Evolutionary conservation across 1,284 basidiomycete species (phyloP).

Genomic region (Irpex sp.): DNA sequence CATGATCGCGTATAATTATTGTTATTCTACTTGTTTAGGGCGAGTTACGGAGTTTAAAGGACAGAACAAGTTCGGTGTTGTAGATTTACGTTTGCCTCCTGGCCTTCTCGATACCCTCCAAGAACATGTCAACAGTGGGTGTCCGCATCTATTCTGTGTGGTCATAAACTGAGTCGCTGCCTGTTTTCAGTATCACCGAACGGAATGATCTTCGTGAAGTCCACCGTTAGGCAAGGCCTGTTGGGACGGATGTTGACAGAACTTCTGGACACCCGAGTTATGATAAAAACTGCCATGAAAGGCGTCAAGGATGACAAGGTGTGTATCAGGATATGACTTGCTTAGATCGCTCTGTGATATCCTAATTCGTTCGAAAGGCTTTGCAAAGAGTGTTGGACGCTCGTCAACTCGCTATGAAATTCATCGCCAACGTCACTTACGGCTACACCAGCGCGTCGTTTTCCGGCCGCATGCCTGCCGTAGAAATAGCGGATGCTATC

Average conservation of each 20-base stretch:
- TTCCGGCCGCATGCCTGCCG: conserved; percentile 97
- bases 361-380: conserved; percentile 43
- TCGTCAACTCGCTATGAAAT: conserved; percentile 85
- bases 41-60: conserved; percentile 83
- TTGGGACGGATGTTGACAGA: conserved; percentile 92
- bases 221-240: conserved; percentile 79
- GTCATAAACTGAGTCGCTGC: not conserved
- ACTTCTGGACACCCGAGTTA: conserved; percentile 92
- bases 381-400: conserved; percentile 78
- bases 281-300: conserved; percentile 97
- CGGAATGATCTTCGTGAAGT: conserved; percentile 91
- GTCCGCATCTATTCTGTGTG: not conserved
- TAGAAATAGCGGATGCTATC: conserved; percentile 97
- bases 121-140: conserved; percentile 70
- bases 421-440: conserved; percentile 88
- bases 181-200: conserved; percentile 79
- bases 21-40: conserved; percentile 96
- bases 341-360: not conserved
- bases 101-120: conserved; percentile 69
- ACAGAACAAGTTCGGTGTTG: conserved; percentile 84
- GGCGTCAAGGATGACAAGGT: conserved; percentile 74
- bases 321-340: not conserved
- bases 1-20: conserved; percentile 99
- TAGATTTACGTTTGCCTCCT: conserved; percentile 68
- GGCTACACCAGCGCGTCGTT: conserved; percentile 93